Base-by-base conservation (phyloP, 805 yeast genomes). In the Blastobotrys chiropterorum region DNA sequence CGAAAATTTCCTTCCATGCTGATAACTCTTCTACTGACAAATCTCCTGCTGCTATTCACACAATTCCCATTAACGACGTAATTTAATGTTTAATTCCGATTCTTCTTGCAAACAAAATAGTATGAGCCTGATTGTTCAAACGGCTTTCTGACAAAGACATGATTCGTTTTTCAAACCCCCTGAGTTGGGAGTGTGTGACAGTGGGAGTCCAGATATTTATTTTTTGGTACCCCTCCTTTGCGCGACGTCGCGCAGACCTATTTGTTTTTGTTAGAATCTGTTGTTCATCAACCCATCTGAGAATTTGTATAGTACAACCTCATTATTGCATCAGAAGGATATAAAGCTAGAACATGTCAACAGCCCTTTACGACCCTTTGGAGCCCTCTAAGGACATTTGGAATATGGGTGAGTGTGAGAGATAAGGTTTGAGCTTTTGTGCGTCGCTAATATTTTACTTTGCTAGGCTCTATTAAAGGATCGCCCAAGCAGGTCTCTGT, bases 401-500 rank as follows among this genome's bases (percentile, higher is more conserved):
- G 34, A 26, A 26, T 26, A 26, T 26, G 34, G 34, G 34, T 26
- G 11, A 26, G 34, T 26, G 5, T 26, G 5, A 11, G 34, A 11
- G 34, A 6, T 26, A 11, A 5, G 34, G 5, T 6, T 26, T 26
- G 34, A 26, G 11, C 34, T 26, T n/a, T 11, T 26, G 34, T 26
- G 34, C 8, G 34, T 26, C 11, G 34, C 8, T 6, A 11, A 6
- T 26, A 26, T 11, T 26, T 5, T 6, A 5, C 11, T 26, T 26
- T 26, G 5, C 11, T 6, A 26, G 34, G 34, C 34, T 26, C 34
- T 26, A 26, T 26, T 26, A 26, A 26, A 26, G 34, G 34, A 26
- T n/a, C 41, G 15, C 41, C 17, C 41, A 38, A 38, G 6, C 17
- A 6, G 41, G 17, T 38, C 11, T 38, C 55, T 26, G 50, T 53